Percentiles rank a stretch among this genome's conserved stretches.
Conservation (phyloP, 768 basidiomycete genomes). For the Hericium coralloides region DNA sequence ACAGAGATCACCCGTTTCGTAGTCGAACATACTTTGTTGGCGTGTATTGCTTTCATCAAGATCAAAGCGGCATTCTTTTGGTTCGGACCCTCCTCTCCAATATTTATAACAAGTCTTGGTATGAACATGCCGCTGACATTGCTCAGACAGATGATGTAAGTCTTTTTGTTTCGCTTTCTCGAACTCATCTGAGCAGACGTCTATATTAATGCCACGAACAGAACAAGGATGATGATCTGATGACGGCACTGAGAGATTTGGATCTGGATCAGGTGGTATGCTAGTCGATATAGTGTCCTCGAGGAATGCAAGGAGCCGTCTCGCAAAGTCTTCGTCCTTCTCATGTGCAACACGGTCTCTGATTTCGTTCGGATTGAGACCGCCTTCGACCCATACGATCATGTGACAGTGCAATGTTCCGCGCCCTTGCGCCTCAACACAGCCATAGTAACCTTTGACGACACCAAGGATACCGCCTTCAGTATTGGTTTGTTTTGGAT, state of each 20-base stretch:
- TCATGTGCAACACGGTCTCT: background rate
- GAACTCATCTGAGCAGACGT: background rate
- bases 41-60: slow-evolving; percentile 11
- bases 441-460: slow-evolving; percentile 30
- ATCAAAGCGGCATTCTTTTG: slow-evolving; percentile 20
- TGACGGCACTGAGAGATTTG: too few species aligned
- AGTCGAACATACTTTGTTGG: slow-evolving; percentile 17
- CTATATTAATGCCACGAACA: background rate
- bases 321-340: slow-evolving; percentile 14
- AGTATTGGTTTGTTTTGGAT: slow-evolving; percentile 2
- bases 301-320: slow-evolving; percentile 16
- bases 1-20: slow-evolving; percentile 23
- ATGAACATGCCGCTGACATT: slow-evolving; percentile 28
- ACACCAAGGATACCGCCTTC: slow-evolving; percentile 26
- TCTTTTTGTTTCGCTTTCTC: background rate
- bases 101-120: slow-evolving; percentile 31
- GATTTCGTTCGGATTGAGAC: background rate
- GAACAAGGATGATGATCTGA: background rate
- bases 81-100: slow-evolving; percentile 17
- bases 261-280: slow-evolving; percentile 16
- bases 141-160: slow-evolving; percentile 11
- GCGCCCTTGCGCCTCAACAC: too few species aligned
- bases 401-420: slow-evolving; percentile 34
- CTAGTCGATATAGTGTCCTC: slow-evolving; percentile 21
- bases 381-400: slow-evolving; percentile 28